A percentile compares a stretch with the other conserved stretches of the same genome.
Evolutionary conservation across 2,329 filamentous ascomycete species (phyloP).

Genomic region (Colletotrichum liaoningense): DNA sequence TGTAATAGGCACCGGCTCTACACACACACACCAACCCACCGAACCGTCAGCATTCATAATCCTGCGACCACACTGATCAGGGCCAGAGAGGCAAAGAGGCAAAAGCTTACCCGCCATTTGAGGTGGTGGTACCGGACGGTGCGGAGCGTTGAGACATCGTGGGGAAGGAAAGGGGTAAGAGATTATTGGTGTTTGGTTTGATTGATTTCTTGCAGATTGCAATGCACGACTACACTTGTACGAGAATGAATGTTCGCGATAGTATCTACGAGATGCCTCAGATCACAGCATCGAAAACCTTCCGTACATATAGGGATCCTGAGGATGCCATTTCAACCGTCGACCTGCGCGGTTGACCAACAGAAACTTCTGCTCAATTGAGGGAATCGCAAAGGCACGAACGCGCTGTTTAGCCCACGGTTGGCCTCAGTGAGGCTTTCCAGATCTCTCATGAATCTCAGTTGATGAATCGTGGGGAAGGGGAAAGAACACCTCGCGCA

Average conservation of each 20-base stretch:
- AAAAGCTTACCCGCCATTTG: slow-evolving; percentile 9
- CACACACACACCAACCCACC: not conserved
- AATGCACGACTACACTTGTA: not conserved
- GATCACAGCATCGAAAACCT: not conserved
- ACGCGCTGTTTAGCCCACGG: slow-evolving; percentile 17
- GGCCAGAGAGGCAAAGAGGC: not conserved
- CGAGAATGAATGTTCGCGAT: not conserved
- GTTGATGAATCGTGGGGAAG: not conserved
- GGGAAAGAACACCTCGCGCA: not conserved
- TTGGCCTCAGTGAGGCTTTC: not conserved
- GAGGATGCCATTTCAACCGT: not conserved
- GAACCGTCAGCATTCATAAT: not conserved
- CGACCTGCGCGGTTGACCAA: not conserved
- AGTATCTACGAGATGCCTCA: not conserved
- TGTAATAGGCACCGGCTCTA: not conserved
- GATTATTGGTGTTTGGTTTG: not conserved
- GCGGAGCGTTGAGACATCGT: slow-evolving; percentile 24
- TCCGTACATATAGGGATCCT: slow-evolving; percentile 12
- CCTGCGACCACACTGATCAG: not conserved
- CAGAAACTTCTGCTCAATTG: not conserved
- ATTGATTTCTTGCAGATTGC: not conserved
- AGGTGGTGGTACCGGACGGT: slow-evolving; percentile 9
- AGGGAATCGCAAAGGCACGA: slow-evolving; percentile 17
- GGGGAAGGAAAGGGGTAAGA: not conserved
- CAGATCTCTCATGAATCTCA: not conserved